These are phyloP conservation scores for Melaleuca alternifolia DNA, from an alignment of 345 rosid species.

Conservation along the genomic window DNA sequence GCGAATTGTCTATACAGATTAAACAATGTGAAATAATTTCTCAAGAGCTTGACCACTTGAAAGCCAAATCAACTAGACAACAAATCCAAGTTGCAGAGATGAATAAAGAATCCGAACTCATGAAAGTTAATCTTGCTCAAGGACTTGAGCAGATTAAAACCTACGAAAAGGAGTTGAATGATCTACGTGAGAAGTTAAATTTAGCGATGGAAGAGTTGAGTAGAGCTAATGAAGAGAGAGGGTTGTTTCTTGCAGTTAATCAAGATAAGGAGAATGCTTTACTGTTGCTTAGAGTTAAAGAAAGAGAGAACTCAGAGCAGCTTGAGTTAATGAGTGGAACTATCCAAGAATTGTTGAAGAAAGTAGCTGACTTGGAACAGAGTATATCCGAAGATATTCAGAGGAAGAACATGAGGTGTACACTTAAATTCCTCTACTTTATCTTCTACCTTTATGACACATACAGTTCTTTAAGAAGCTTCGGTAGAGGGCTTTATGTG, in stretches of 20 bases:
- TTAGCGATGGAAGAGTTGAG: constrained; percentile 15
- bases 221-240: constrained; percentile 33
- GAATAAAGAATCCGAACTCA: constrained; percentile 13
- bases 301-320: constrained; percentile 30
- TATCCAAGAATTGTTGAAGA: constrained; percentile 22
- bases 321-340: constrained; percentile 23
- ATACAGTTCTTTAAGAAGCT: neutral
- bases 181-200: constrained; percentile 26
- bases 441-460: neutral
- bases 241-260: constrained; percentile 13
- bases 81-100: constrained; percentile 17
- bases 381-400: constrained; percentile 25
- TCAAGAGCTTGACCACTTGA: constrained; percentile 28
- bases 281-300: constrained; percentile 26
- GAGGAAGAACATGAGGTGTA: constrained; percentile 41
- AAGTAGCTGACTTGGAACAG: constrained; percentile 30
- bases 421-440: neutral
- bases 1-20: constrained; percentile 32
- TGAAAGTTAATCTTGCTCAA: constrained; percentile 20
- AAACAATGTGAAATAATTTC: constrained; percentile 19
- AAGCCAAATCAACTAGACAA: constrained; percentile 26
- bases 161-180: constrained; percentile 16
- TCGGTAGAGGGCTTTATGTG: neutral
- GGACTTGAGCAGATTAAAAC: constrained; percentile 27
- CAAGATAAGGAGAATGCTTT: constrained; percentile 22